Evolutionary conservation across 2,329 filamentous ascomycete genomes (phyloP), one percentile per base, ranked within the genome.

Genomic region (Microascus cirrosus): DNA sequence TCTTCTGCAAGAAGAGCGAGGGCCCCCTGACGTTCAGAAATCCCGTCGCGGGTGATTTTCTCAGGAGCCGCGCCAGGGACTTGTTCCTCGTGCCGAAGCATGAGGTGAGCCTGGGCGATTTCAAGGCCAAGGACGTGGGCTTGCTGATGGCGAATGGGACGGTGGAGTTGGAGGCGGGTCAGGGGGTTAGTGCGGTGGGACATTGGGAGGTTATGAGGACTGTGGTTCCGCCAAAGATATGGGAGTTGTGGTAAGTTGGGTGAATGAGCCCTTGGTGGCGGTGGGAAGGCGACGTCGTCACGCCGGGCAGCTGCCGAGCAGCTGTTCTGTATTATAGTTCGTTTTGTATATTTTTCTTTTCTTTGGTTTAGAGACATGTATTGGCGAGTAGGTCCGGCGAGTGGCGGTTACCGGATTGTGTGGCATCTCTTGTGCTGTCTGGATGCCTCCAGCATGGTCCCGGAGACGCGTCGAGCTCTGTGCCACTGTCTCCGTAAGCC

Each of bases 171-270:
- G 79, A 80, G 58, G 78, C 80, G 68, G 90, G 83, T 77, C 91
- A 96, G 68, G 78, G 84, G 65, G 77, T 82, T 66, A 90, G 88
- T 65, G 92, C 92, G 0, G 68, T 88, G 56, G 88, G 88, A 11
- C 94, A 99, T 73, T 99, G 94, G 94, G 76, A 74, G 51, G 86
- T 99, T 53, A 99, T 99, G 91, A 83, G 94, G 66, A 82, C 75
- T 1, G 91, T 96, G 2, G 64, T 97, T 61, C 91, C 92, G 1
- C 77, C 77, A 59, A 74, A 74, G 13, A 82, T 97, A 28, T 99
- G 94, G 94, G 87, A 95, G 74, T 81, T 83, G 65, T 97, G 90
- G 90, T 96, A 71, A 80, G n/a, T 22, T 22, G 28, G 4, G 28
- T 8, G 8, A 8, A 24, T 20, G 45, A 20, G 45, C 15, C 18